Evolutionary conservation across 768 basidiomycete species (phyloP), one percentile per base, ranked within the genome.

Genomic region (Leccinum ochraceum): DNA sequence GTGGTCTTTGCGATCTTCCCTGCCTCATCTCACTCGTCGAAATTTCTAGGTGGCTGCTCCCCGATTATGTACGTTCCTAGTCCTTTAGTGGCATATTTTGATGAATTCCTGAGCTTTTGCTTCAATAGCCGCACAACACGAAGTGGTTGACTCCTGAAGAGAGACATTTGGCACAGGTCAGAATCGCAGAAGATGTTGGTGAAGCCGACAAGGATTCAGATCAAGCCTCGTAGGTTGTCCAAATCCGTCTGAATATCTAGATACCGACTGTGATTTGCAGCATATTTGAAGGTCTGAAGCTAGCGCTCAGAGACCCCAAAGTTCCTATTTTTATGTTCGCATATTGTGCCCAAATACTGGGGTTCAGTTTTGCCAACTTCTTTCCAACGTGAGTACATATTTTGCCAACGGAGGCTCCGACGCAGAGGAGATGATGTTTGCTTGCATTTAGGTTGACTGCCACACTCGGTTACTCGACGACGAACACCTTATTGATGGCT

Each of bases 131-230:
- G 3, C 63, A 83, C 62, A 89, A 88, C 67, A 88, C 87, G 0
- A 74, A 76, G 39, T 88, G 86, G 86, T 69, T 88, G 28, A 75
- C 77, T 16, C 67, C 77, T 0, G 71, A 75, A 7, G 81, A 88
- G 59, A 76, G 78, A 22, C 80, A 78, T 30, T 76, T 89, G n/a
- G 87, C 87, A 5, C 86, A 86, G 70, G 81, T 80, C 17, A 83
- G 87, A 13, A 80, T 88, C 13, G 83, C 86, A 0, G 87, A 88
- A 65, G 86, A 88, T 67, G 84, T 82, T 9, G 86, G 86, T 3
- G 86, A 88, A 73, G 86, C 86, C 0, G 87, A 88, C 63, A 71
- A 79, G 64, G 87, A 89, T 63, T 80, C 80, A 17, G 67, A 69
- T 0, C 73, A 78, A 36, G 86, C 85, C 57, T 84, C 86, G 87